Conservation (phyloP, 176 grass and related monocot genomes). For the Carex myosuroides region DNA sequence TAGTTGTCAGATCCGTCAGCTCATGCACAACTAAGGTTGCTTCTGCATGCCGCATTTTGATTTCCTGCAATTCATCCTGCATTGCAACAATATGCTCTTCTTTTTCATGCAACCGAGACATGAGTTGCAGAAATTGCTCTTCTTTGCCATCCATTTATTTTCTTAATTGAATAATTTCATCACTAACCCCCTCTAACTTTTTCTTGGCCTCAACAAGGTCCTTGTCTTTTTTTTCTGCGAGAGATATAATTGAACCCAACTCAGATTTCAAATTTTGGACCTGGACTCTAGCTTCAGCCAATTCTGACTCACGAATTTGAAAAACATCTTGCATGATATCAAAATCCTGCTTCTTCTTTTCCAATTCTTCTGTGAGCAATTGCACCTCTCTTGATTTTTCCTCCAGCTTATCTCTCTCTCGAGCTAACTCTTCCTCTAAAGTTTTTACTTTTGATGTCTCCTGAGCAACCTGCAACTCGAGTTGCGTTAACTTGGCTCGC, state of each 20-base stretch:
- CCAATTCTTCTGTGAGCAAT: conserved; percentile 55
- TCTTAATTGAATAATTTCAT: conserved; percentile 25
- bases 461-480: conserved; percentile 40
- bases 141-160: conserved; percentile 25
- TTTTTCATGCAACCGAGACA: conserved; percentile 24
- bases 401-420: conserved; percentile 55
- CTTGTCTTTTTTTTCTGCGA: conserved; percentile 52
- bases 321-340: conserved; percentile 49
- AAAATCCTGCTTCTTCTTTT: conserved; percentile 46
- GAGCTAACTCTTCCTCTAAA: conserved; percentile 47
- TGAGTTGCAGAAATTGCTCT: conserved; percentile 27
- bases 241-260: conserved; percentile 44
- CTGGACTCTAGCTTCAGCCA: conserved; percentile 58
- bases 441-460: conserved; percentile 44
- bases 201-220: conserved; percentile 45
- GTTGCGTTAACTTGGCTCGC: conserved; percentile 34
- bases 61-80: conserved; percentile 28
- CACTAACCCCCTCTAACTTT: conserved; percentile 22
- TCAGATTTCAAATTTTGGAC: conserved; percentile 68
- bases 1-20: conserved; percentile 25
- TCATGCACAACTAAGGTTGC: conserved; percentile 29
- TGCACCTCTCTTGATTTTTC: conserved; percentile 49
- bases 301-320: conserved; percentile 53
- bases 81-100: conserved; percentile 25
- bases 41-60: conserved; percentile 14